These are phyloP conservation scores for Dothideomycetidae sp. DNA, from an alignment of 2,329 filamentous ascomycete genomes.

Conservation along the genomic window DNA sequence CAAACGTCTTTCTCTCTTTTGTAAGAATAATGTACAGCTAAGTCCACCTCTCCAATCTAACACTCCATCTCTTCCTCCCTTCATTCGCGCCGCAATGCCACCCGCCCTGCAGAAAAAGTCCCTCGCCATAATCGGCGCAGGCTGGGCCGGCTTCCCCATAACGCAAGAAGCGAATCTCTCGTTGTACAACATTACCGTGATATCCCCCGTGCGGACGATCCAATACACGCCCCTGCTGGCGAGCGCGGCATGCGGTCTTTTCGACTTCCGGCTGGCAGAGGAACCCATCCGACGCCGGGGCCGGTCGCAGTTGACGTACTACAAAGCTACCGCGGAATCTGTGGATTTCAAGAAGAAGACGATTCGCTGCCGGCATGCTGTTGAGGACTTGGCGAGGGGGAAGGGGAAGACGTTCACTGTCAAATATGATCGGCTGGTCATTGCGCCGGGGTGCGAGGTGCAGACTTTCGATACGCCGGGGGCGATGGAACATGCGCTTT, in stretches of 20 bases:
- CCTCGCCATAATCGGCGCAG: constrained; percentile 26
- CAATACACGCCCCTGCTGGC: constrained; percentile 33
- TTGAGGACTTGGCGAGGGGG: constrained; percentile 16
- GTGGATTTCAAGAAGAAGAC: constrained; percentile 26
- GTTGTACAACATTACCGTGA: constrained; percentile 28
- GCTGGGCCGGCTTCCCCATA: constrained; percentile 29
- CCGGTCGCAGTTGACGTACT: constrained; percentile 20
- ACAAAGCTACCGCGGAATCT: constrained; percentile 27
- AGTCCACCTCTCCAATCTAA: no score
- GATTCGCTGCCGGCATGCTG: constrained; percentile 23
- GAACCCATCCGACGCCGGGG: constrained; percentile 28
- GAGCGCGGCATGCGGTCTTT: constrained; percentile 31
- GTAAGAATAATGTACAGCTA: no score
- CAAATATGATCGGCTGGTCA: constrained; percentile 29
- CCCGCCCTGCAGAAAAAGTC: constrained; percentile 10
- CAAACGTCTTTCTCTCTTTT: no score
- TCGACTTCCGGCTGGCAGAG: constrained; percentile 33
- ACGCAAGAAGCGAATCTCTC: constrained; percentile 23
- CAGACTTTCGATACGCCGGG: constrained; percentile 30
- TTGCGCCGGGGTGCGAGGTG: constrained; percentile 30
- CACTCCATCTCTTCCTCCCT: no score
- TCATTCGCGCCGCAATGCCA: no score
- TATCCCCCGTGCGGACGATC: constrained; percentile 30
- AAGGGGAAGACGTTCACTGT: constrained; percentile 24
- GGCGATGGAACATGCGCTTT: constrained; percentile 26